Evolutionary conservation across 1,284 basidiomycete species (phyloP), one percentile per base, ranked within the genome.

Genomic region (Ceratorhiza oryzae-sativae): DNA sequence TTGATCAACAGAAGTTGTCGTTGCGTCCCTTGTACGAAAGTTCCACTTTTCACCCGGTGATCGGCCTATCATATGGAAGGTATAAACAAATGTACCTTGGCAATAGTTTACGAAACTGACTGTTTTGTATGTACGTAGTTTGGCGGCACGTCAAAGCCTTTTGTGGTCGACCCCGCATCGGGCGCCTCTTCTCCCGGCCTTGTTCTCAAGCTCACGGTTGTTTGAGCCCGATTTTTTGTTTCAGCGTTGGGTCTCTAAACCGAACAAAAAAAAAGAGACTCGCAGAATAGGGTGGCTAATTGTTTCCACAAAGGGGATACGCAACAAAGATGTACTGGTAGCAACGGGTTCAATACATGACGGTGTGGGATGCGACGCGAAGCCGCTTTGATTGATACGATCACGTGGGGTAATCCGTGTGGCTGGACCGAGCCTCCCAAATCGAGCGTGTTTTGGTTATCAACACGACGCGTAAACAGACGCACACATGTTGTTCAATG

Each of bases 91-190:
- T 13, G 5, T 13, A 15, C 45, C 13, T 8, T 4, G 20, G 18
- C 8, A 12, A 25, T 10, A n/a, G 13, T 30, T 13, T 25, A 9
- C 23, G 15, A 3, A 27, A 18, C 23, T 60, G 23, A 41, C 15
- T n/a, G 23, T 18, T 3, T 23, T 12, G 23, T 56, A 15, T 32
- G 15, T n/a, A n/a, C 34, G 30, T 23, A 68, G 65, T 68, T 68
- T 58, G 65, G 65, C 6, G 65, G 65, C n/a, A 68, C 65, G 20
- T 68, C 65, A 20, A 68, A 68, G 53, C 65, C 65, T 68, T 68
- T 68, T 68, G 65, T 68, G 10, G 65, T 68, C 13, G 65, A 68
- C 55, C 51, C 65, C 55, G 53, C 55, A 27, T 68, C 65, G 25
- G 65, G 65, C 10, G 34, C 39, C 18, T 55, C 65, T 12, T 45